phyloP scores from a whole-genome alignment of 441 rosid species.

The Croton setiger region DNA sequence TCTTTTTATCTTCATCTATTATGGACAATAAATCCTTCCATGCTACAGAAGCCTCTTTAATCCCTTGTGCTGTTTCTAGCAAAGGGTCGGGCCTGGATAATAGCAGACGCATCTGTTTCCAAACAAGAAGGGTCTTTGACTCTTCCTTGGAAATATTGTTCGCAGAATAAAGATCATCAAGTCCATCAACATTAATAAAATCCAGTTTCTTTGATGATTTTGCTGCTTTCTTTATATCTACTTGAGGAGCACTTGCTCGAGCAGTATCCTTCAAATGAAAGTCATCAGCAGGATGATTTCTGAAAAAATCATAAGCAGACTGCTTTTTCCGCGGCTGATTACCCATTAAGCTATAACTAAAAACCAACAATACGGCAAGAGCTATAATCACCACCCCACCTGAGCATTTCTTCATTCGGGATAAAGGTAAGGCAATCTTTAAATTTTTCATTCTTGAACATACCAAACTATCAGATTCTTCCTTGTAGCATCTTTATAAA shows the following conservation, averaged over 20 bases:
- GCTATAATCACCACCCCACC: conserved; percentile 57
- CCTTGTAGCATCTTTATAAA: neutral
- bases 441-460: conserved; percentile 21
- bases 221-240: conserved; percentile 22
- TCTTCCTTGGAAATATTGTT: conserved; percentile 43
- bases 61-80: conserved; percentile 73
- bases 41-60: conserved; percentile 64
- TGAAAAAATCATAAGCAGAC: conserved; percentile 45
- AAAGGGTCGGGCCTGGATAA: conserved; percentile 71
- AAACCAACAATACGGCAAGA: conserved; percentile 49
- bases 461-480: conserved; percentile 3
- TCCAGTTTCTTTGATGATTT: conserved; percentile 37
- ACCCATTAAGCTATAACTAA: conserved; percentile 47
- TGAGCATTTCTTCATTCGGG: conserved; percentile 66
- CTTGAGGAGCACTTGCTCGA: conserved; percentile 22
- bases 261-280: conserved; percentile 20
- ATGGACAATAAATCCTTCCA: conserved; percentile 47
- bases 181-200: conserved; percentile 47
- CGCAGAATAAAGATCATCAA: conserved; percentile 46
- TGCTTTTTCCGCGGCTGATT: conserved; percentile 39
- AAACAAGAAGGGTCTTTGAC: conserved; percentile 44
- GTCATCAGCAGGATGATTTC: conserved; percentile 33
- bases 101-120: conserved; percentile 59
- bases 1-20: conserved; percentile 33
- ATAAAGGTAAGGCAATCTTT: conserved; percentile 31